These are phyloP conservation scores for Trichoderma lentiforme DNA, from an alignment of 2,329 filamentous ascomycete genomes.

Conservation along the genomic window DNA sequence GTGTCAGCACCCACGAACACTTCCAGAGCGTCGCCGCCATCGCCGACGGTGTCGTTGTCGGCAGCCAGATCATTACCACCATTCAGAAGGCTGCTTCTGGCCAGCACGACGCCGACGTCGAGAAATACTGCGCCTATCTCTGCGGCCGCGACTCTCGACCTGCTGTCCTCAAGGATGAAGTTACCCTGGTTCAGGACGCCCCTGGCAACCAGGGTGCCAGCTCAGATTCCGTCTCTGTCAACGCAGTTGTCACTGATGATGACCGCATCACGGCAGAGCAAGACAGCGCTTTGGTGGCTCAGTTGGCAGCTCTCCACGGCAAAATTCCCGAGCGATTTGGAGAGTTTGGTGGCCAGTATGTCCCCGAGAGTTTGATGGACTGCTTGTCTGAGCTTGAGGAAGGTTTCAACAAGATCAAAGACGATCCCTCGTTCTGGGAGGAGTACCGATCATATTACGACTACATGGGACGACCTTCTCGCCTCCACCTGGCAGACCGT, in stretches of 20 bases:
- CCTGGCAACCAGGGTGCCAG: slow-evolving; percentile 46
- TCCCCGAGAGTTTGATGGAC: slow-evolving; percentile 97
- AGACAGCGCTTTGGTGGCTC: slow-evolving; percentile 67
- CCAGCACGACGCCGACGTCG: slow-evolving; percentile 61
- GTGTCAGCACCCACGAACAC: slow-evolving; percentile 92
- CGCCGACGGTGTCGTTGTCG: slow-evolving; percentile 93
- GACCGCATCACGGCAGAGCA: slow-evolving; percentile 58
- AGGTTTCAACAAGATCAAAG: slow-evolving; percentile 82
- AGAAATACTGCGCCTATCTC: slow-evolving; percentile 79
- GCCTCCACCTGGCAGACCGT: slow-evolving; percentile 82
- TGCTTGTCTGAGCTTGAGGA: slow-evolving; percentile 86
- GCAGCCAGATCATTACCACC: slow-evolving; percentile 87
- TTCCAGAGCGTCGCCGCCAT: slow-evolving; percentile 80
- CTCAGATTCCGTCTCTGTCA: slow-evolving; percentile 48
- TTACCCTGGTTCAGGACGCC: slow-evolving; percentile 67
- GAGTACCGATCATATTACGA: slow-evolving; percentile 95
- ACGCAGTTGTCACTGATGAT: slow-evolving; percentile 62
- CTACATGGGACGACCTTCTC: slow-evolving; percentile 93
- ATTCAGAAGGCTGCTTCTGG: slow-evolving; percentile 44
- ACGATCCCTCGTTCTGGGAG: slow-evolving; percentile 93
- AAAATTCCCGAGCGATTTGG: slow-evolving; percentile 85
- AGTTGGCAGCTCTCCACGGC: slow-evolving; percentile 77
- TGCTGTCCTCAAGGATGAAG: slow-evolving; percentile 55
- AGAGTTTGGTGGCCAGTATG: slow-evolving; percentile 95
- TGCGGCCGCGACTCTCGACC: slow-evolving; percentile 46